Percentiles rank a stretch among this genome's conserved stretches.
Evolutionary conservation across 2,329 filamentous ascomycete genomes (phyloP).

Genomic region (Lasiodiplodia citricola): DNA sequence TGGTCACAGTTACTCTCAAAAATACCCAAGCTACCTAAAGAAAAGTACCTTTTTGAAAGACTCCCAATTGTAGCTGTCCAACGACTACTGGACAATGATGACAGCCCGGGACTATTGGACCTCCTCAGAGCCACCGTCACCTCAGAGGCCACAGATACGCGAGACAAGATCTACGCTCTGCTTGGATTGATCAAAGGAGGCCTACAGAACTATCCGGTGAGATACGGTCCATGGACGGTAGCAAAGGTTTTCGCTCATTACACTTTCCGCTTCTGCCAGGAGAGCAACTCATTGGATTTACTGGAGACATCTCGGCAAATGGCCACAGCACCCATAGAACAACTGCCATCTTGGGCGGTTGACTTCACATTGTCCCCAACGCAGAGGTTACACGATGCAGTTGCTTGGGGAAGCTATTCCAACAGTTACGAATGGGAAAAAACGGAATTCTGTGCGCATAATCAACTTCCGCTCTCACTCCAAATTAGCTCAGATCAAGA

Average conservation of each 20-base stretch:
- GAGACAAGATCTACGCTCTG: neutral
- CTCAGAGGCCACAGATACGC: neutral
- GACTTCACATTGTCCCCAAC: too few relatives aligned
- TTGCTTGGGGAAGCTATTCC: too few relatives aligned
- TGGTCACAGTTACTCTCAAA: neutral
- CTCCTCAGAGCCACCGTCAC: fast-evolving
- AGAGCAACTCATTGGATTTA: neutral
- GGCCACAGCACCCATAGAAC: neutral
- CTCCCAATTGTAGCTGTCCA: too few relatives aligned
- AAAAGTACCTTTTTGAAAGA: too few relatives aligned
- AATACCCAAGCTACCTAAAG: neutral
- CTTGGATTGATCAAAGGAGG: neutral
- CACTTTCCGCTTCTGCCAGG: neutral
- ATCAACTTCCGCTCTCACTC: too few relatives aligned
- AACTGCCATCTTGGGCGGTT: too few relatives aligned
- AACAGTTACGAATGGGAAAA: too few relatives aligned
- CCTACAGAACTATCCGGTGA: neutral
- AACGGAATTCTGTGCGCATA: too few relatives aligned
- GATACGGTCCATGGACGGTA: neutral
- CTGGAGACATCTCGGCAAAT: neutral
- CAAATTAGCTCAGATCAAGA: too few relatives aligned
- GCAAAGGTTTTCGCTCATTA: neutral
- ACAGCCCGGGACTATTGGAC: neutral
- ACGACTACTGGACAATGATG: neutral
- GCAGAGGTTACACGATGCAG: too few relatives aligned